Evolutionary conservation across 2,329 filamentous ascomycete genomes (phyloP), one percentile per base, ranked within the genome.

Genomic region (Fusarium haematococcum): DNA sequence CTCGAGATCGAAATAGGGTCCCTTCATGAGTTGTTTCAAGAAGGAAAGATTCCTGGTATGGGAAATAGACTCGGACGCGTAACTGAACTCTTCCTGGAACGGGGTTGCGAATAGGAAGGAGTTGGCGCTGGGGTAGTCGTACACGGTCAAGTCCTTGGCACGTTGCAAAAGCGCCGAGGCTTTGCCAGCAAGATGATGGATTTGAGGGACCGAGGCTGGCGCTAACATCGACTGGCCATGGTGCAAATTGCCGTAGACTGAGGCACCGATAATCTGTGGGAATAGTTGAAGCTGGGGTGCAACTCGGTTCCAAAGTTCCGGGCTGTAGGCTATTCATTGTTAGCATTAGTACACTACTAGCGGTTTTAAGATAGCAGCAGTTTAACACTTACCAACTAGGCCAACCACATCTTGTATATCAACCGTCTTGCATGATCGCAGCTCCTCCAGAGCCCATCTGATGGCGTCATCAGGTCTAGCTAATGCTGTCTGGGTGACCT

Each of bases 1-100:
- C 79, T 95, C 93, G 10, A 95, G 88, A 75, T 95, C 92, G 77
- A 95, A 94, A 71, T 86, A 88, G 0, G 93, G 30, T 32, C 30
- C 30, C 0, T 85, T 84, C 10, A 93, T 82, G 5, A 88, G 83
- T 9, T 87, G 86, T 78, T 94, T 32, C 9, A 32, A 78, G 74
- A 94, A 93, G 0, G 86, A 83, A 2, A 94, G 82, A 64, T 85
- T 91, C 3, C 93, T 87, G 0, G 92, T 93, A 80, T 95, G 93
- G 93, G 0, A 91, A 86, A 94, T 84, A 1, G 87, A 85, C 33
- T 91, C 92, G 0, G 88, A 83, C 3, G 85, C 81, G 68, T 88
- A 85, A 85, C 82, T 70, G 86, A 85, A 92, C 69, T 86, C 81
- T 0, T 77, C 56, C 52, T 88, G 84, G 11, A 86, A 86, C 1